Evolutionary conservation across 495 filamentous ascomycete genomes (phyloP), one percentile per base, ranked within the genome.

Genomic region (Neurospora sp.): DNA sequence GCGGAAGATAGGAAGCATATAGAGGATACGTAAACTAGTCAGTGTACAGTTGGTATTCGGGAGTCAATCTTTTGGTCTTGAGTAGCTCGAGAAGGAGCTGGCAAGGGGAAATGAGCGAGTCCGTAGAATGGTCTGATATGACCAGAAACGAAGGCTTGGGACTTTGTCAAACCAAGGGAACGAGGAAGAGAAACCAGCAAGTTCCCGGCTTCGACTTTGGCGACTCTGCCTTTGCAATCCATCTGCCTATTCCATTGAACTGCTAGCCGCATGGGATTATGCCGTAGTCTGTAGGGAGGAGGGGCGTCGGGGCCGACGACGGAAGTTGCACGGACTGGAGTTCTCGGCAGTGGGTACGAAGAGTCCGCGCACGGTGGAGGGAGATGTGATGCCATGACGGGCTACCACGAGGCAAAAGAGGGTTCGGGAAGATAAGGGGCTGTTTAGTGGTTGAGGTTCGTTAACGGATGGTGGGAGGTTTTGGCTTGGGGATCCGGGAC

Each of bases 391-490:
- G 45, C 70, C 70, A 78, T 78, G 79, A 75, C 72, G 59, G 75
- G 74, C 73, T 76, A 77, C 79, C 79, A 81, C 79, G 79, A 79
- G 79, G 79, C 75, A 77, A 78, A 77, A 79, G 73, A 79, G 78
- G 79, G 79, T 81, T 81, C 79, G 79, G 79, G 79, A 81, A 79
- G 79, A 79, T 78, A 79, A 78, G 72, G 71, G 71, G 48, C 72
- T 73, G 74, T 73, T 71, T 72, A 69, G 72, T 76, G 75, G 70
- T 75, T 31, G 69, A 69, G 31, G 75, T 73, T 61, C 53, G 12
- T 61, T 35, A 61, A 61, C 53, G 73, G 73, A 71, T 40, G 16
- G 71, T 69, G 59, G 71, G 31, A 31, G 71, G 48, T 18, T 35
- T 22, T 68, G 71, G 48, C 18, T n/a, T 22, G 70, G 27, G 48